A percentile compares a stretch with the other conserved stretches of the same genome.
These are phyloP conservation scores for Lachnellula suecica DNA, from an alignment of 2,329 filamentous ascomycete species.

Conservation along the genomic window DNA sequence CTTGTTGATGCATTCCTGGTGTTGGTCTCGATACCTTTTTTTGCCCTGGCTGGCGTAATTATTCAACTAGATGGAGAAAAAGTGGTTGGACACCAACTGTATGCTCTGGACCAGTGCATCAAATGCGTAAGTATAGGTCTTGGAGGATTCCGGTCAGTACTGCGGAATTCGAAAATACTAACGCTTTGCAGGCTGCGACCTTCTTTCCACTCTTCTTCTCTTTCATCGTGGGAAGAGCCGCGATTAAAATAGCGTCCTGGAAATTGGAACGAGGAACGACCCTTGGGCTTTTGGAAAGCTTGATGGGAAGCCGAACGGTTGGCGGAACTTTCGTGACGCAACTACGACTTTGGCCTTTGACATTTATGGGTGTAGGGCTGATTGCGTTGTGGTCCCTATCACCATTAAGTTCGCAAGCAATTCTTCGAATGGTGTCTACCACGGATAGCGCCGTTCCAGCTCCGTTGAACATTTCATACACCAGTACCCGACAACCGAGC, in stretches of 20 bases:
- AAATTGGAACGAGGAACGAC: slow-evolving; percentile 12
- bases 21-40: slow-evolving; percentile 3
- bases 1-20: neutral
- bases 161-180: neutral
- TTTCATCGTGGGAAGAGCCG: slow-evolving; percentile 8
- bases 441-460: neutral
- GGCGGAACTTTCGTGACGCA: slow-evolving; percentile 9
- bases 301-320: slow-evolving; percentile 11
- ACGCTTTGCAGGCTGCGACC: slow-evolving; percentile 6
- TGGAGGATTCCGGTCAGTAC: neutral
- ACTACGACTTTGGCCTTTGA: slow-evolving; percentile 5
- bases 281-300: slow-evolving; percentile 9
- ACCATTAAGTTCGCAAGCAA: slow-evolving; percentile 11
- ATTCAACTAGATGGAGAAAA: slow-evolving; percentile 2
- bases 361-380: slow-evolving; percentile 3
- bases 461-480: slow-evolving; percentile 8
- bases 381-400: slow-evolving; percentile 9
- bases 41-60: slow-evolving; percentile 1
- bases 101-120: slow-evolving; percentile 1
- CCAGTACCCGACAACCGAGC: slow-evolving; percentile 18
- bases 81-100: neutral
- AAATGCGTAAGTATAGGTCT: slow-evolving; percentile 6
- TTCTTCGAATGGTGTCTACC: slow-evolving; percentile 16
- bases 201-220: slow-evolving; percentile 13
- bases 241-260: slow-evolving; percentile 11